Percentiles rank a stretch among this genome's conserved stretches.
Conservation (phyloP, 768 basidiomycete species). For the Suillus weaverae region DNA sequence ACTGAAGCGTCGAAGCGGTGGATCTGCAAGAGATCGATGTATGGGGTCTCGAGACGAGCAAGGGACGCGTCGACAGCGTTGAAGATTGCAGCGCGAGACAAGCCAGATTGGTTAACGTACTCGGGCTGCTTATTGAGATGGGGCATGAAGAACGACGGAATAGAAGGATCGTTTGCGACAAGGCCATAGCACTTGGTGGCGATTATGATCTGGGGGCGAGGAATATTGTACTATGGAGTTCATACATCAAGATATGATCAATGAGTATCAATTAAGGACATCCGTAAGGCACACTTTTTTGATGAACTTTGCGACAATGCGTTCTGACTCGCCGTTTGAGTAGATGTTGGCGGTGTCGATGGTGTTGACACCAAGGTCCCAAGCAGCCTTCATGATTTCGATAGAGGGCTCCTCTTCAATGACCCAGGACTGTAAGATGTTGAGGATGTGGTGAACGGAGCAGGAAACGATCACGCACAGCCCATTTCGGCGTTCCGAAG, state of each 20-base stretch:
- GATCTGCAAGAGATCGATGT: constrained; percentile 45
- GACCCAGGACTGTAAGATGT: constrained; percentile 22
- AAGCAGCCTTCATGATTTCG: constrained; percentile 39
- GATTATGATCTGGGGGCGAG: constrained; percentile 33
- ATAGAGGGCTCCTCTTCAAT: constrained; percentile 30
- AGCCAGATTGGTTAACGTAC: constrained; percentile 35
- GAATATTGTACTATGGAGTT: constrained; percentile 30
- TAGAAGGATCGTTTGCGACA: constrained; percentile 11
- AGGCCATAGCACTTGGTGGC: constrained; percentile 28
- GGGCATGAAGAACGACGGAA: not conserved
- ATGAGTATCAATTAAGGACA: not conserved
- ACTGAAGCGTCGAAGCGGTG: constrained; percentile 41
- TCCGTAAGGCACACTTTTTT: constrained; percentile 27
- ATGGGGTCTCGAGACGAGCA: constrained; percentile 35
- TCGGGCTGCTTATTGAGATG: constrained; percentile 8
- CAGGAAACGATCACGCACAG: constrained; percentile 14
- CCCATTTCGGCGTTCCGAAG: constrained; percentile 29
- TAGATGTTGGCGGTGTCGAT: constrained; percentile 43
- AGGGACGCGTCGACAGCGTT: constrained; percentile 40
- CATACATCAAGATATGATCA: not conserved
- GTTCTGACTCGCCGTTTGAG: constrained; percentile 38
- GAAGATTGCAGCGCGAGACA: constrained; percentile 39
- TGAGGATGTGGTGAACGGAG: not conserved
- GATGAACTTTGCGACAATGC: constrained; percentile 37
- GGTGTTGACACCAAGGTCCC: constrained; percentile 40